Evolutionary conservation across 208 protist species (phyloP).

Genomic region (Naegleria gruberi): DNA sequence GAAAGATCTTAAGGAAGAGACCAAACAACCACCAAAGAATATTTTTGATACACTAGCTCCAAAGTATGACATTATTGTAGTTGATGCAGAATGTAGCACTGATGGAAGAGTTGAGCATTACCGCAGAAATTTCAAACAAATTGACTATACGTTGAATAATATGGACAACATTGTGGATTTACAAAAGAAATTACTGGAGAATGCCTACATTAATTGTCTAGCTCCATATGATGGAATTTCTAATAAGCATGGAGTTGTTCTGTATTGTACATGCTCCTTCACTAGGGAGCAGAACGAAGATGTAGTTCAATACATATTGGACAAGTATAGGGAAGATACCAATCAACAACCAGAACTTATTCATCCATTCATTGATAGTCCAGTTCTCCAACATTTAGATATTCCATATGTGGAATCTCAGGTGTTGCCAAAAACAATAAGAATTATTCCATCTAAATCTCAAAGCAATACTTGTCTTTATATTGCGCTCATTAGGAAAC

Average conservation of each 20-base stretch:
- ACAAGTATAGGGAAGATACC: too few species aligned
- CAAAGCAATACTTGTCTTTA: not conserved
- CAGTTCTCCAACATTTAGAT: not conserved
- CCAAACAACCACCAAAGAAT: not conserved
- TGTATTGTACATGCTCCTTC: constrained; percentile 48
- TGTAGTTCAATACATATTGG: constrained; percentile 11
- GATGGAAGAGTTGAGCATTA: constrained; percentile 40
- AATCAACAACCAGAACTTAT: not conserved
- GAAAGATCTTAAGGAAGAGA: not conserved
- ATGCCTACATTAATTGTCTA: constrained; percentile 5
- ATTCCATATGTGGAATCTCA: not conserved
- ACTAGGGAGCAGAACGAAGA: constrained; percentile 42
- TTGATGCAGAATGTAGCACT: constrained; percentile 46
- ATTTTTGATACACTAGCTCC: not conserved
- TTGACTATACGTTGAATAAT: not conserved
- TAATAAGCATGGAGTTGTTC: constrained; percentile 26
- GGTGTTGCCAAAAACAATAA: not conserved
- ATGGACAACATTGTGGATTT: not conserved
- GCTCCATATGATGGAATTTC: not conserved
- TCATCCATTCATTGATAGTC: not conserved
- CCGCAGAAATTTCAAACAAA: constrained; percentile 28
- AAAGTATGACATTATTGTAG: constrained; percentile 34
- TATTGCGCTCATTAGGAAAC: not conserved
- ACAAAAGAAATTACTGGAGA: constrained; percentile 38
- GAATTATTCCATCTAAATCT: not conserved